Conservation (phyloP, 2,329 filamentous ascomycete species). For the Meredithiella fracta region DNA sequence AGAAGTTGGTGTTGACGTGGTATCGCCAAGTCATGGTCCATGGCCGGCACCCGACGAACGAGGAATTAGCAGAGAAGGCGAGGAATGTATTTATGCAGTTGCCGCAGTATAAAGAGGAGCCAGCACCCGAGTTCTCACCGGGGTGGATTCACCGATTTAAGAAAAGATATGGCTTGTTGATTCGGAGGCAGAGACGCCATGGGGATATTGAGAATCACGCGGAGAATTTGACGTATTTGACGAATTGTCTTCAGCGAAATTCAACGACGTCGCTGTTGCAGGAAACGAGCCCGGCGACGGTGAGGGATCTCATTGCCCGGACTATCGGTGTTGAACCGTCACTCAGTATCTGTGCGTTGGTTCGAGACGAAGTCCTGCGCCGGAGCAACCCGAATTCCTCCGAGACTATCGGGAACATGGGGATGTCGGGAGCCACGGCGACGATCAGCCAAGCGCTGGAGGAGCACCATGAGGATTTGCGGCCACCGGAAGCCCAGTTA, state of each 20-base stretch:
- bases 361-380: conserved; percentile 40
- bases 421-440: neutral
- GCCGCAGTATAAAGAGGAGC: conserved; percentile 43
- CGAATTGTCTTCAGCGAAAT: conserved; percentile 42
- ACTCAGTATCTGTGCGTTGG: conserved; percentile 37
- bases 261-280: conserved; percentile 33
- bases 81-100: conserved; percentile 41
- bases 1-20: conserved; percentile 40
- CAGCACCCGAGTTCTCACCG: conserved; percentile 44
- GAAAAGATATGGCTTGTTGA: conserved; percentile 43
- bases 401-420: neutral
- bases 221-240: conserved; percentile 42
- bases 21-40: conserved; percentile 34
- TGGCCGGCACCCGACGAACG: conserved; percentile 43
- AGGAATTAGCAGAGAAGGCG: conserved; percentile 45
- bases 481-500: neutral
- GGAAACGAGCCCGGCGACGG: conserved; percentile 43
- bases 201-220: conserved; percentile 32
- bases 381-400: conserved; percentile 3
- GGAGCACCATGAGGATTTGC: neutral
- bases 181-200: conserved; percentile 38
- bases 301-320: conserved; percentile 39
- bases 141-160: conserved; percentile 51
- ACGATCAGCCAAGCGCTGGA: neutral
- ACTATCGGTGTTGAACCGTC: conserved; percentile 38